phyloP scores from a whole-genome alignment of 179 eudicot genomes.

The Heliamphora pulchella region DNA sequence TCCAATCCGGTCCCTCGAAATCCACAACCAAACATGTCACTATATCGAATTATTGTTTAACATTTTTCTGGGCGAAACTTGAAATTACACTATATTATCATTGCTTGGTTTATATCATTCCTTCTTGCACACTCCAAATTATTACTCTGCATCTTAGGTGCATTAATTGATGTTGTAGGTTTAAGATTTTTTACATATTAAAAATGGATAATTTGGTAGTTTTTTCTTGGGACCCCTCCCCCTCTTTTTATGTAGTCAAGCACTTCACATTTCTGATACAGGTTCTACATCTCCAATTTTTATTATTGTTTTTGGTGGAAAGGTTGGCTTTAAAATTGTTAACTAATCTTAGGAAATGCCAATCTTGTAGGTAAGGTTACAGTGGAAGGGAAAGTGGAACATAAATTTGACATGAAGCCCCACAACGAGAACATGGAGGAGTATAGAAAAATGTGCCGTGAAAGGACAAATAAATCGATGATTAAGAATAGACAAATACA shows the following conservation, averaged over 20 bases:
- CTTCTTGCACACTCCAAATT: background rate
- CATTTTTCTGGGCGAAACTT: no score
- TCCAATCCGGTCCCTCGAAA: no score
- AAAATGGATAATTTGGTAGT: background rate
- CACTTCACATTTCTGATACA: background rate
- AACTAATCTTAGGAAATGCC: background rate
- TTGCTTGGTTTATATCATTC: background rate
- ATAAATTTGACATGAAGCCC: conserved; percentile 93
- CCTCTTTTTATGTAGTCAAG: background rate
- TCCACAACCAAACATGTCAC: no score
- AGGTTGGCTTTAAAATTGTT: conserved; percentile 7
- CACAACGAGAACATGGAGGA: conserved; percentile 75
- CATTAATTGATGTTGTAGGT: background rate
- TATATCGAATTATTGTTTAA: no score
- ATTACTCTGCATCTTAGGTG: background rate
- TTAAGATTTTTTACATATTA: background rate
- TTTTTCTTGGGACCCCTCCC: background rate
- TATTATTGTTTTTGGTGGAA: background rate
- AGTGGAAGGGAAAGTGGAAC: conserved; percentile 86
- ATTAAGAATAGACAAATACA: conserved; percentile 81
- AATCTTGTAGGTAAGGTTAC: conserved; percentile 55
- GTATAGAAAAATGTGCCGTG: conserved; percentile 88
- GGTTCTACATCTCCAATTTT: background rate
- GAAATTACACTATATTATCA: background rate
- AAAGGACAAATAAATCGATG: conserved; percentile 89